A percentile compares a stretch with the other conserved stretches of the same genome.
These are phyloP conservation scores for Cadophora gregata DNA, from an alignment of 2,329 filamentous ascomycete species.

Conservation along the genomic window DNA sequence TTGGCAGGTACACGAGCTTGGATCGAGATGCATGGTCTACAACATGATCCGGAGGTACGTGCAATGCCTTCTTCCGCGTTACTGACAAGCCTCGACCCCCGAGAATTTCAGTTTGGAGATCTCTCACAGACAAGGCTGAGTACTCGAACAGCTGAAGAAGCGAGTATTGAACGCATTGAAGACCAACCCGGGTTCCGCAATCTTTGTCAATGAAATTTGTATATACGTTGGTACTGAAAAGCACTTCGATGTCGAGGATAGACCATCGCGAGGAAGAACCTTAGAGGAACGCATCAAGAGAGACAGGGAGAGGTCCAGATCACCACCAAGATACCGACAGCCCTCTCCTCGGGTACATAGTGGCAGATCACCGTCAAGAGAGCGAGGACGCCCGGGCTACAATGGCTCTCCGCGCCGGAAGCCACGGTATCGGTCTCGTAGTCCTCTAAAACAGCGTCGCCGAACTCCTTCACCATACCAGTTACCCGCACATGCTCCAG, in stretches of 20 bases:
- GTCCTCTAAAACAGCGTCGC: slow-evolving; percentile 14
- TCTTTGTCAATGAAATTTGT: slow-evolving; percentile 33
- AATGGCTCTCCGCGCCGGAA: not conserved
- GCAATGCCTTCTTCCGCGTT: too few relatives aligned
- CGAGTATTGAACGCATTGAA: slow-evolving; percentile 35
- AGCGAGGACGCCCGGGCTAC: not conserved
- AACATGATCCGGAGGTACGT: slow-evolving; percentile 26
- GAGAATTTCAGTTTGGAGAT: too few relatives aligned
- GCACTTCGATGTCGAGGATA: slow-evolving; percentile 25
- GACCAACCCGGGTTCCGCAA: slow-evolving; percentile 34
- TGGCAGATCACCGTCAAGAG: slow-evolving; percentile 5
- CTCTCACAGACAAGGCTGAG: not conserved
- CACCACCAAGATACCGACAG: slow-evolving; percentile 21
- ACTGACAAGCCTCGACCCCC: too few relatives aligned
- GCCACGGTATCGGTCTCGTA: slow-evolving; percentile 18
- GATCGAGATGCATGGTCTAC: slow-evolving; percentile 33
- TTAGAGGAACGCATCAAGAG: slow-evolving; percentile 26
- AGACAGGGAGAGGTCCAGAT: slow-evolving; percentile 15
- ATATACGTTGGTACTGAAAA: slow-evolving; percentile 36
- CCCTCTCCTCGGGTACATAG: slow-evolving; percentile 5
- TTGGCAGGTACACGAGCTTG: slow-evolving; percentile 34
- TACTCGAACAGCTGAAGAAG: slow-evolving; percentile 17
- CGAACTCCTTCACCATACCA: slow-evolving; percentile 24
- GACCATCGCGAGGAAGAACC: slow-evolving; percentile 19
- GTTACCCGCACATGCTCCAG: slow-evolving; percentile 5